phyloP scores from a whole-genome alignment of 805 yeast species.

The Candida glaebosa region DNA sequence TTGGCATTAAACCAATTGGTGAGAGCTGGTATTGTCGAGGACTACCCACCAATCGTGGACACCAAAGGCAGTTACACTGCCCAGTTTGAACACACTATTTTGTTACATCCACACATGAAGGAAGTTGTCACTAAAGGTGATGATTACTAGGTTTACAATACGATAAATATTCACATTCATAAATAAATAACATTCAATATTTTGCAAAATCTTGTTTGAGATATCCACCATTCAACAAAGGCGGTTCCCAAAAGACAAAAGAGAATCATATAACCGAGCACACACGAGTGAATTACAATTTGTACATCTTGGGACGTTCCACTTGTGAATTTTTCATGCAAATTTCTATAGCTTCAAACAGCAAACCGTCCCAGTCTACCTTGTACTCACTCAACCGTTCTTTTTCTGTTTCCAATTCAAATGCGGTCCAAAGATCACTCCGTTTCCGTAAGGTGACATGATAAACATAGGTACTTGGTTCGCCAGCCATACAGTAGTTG shows the following conservation, averaged over 20 bases:
- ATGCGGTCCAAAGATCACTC: background rate
- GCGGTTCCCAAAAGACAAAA: too few species aligned
- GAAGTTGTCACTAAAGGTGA: constrained; percentile 96
- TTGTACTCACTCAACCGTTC: background rate
- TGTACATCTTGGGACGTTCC: background rate
- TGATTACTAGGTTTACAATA: constrained; percentile 57
- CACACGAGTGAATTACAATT: background rate
- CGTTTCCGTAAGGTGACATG: background rate
- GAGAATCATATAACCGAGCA: background rate
- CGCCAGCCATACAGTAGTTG: too few species aligned
- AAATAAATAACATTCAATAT: too few species aligned
- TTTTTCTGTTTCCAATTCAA: background rate
- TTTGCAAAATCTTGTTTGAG: too few species aligned
- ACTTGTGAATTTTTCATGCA: too few species aligned
- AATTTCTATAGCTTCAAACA: too few species aligned
- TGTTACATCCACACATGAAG: constrained; percentile 85
- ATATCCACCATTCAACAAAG: too few species aligned
- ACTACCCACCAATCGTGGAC: constrained; percentile 91
- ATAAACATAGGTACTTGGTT: background rate
- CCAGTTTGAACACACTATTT: constrained; percentile 91
- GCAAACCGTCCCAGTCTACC: background rate
- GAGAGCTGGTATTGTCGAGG: constrained; percentile 82
- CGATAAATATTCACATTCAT: too few species aligned
- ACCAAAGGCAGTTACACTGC: constrained; percentile 86
- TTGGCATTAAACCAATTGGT: constrained; percentile 84